Evolutionary conservation across 768 basidiomycete species (phyloP), one percentile per base, ranked within the genome.

Genomic region (Trametes cingulata): DNA sequence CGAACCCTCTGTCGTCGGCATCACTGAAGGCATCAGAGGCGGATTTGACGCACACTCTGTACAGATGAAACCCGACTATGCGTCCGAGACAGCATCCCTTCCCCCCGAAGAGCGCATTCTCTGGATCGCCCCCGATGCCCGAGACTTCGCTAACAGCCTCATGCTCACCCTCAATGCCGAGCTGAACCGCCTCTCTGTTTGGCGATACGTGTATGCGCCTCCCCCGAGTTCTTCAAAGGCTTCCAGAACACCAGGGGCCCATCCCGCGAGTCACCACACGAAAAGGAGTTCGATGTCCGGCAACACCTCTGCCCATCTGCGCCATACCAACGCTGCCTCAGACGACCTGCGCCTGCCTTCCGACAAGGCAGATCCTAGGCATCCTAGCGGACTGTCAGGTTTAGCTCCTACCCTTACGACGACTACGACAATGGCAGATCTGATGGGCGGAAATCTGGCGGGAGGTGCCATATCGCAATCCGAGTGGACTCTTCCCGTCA

Each of bases 1-100:
- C 2, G 92, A 93, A 72, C 82, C 89, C 49, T 80, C 82, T 22
- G 81, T 87, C 9, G 83, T 93, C 15, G 90, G 90, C 6, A 70
- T 88, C 48, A 87, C 90, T 1, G 72, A 76, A 3, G 83, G 85
- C 0, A 87, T 91, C 25, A 65, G 81, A 2, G 82, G 83, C 7
- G 82, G 80, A 36, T 68, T 76, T 59, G 71, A 64, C 51, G 72
- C 55, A 51, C 68, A 49, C 57, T 55, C 49, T 55, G 56, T 45
- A 52, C 56, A 33, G 40, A 59, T 56, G 42, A 55, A 62, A 33
- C 52, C 60, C 35, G 41, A 52, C 49, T 53, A 52, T 20, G 56
- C 56, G n/a, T 35, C 41, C 6, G 59, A 56, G 13, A 70, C 77
- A 2, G 79, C 76, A 33, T 80, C 84, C 1, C 75, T 91, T 36